Evolutionary conservation across 1,284 basidiomycete species (phyloP).

Genomic region (Puccinia polysora): DNA sequence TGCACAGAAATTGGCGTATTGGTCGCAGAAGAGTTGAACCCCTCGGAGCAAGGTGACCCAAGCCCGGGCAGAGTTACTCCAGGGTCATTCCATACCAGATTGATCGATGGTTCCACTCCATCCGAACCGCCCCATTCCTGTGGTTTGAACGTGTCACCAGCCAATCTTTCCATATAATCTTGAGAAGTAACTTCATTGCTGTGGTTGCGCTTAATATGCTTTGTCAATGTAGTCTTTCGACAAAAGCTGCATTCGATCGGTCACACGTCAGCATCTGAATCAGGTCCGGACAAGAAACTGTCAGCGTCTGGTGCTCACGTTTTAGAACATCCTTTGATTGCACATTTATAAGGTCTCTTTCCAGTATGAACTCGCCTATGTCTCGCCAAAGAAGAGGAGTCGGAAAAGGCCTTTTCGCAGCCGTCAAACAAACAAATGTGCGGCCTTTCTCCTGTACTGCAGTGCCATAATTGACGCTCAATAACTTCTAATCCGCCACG

Average conservation of each 20-base stretch:
- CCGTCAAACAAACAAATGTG: conserved; percentile 56
- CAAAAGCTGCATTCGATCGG: conserved; percentile 47
- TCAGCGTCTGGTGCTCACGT: conserved; percentile 44
- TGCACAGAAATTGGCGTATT: too few species aligned
- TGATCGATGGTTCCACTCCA: not conserved
- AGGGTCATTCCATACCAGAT: not conserved
- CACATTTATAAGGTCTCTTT: conserved; percentile 53
- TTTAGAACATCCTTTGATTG: conserved; percentile 46
- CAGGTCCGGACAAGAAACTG: not conserved
- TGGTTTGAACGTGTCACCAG: not conserved
- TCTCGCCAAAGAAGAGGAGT: conserved; percentile 60
- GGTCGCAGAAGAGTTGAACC: not conserved
- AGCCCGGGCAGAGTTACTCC: not conserved
- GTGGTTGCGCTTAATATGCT: conserved; percentile 54
- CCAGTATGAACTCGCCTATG: conserved; percentile 59
- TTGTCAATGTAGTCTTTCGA: conserved; percentile 56
- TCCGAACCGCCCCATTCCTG: not conserved
- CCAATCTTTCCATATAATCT: not conserved
- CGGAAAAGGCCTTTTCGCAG: conserved; percentile 58
- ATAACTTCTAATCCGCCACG: not conserved
- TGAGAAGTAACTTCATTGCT: conserved; percentile 16
- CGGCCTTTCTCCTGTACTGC: conserved; percentile 59
- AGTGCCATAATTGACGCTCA: conserved; percentile 47
- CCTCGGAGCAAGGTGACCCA: not conserved
- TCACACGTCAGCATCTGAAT: not conserved